Evolutionary conservation across 176 grass and related monocot species (phyloP).

Genomic region (Musa itinerans): DNA sequence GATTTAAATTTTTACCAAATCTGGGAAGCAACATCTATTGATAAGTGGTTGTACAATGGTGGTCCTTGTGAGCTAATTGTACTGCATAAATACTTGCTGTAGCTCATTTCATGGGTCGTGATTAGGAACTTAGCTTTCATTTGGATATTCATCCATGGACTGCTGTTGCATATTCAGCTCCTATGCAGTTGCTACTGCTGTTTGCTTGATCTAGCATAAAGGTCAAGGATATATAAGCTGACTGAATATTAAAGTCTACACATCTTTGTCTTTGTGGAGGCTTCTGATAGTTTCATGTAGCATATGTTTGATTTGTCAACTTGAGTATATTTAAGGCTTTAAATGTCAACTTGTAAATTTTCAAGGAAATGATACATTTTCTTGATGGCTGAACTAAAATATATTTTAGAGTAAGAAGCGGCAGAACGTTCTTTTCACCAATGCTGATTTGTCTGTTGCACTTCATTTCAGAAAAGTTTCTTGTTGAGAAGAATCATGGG

Average conservation of each 20-base stretch:
- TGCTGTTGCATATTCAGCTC: no score
- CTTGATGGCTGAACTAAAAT: background rate
- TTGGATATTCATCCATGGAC: no score
- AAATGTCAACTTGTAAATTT: background rate
- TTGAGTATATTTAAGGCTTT: background rate
- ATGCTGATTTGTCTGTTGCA: conserved; percentile 1
- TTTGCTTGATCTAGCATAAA: no score
- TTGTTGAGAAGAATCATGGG: conserved; percentile 19
- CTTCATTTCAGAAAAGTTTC: conserved; percentile 25
- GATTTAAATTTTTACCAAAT: no score
- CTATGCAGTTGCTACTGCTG: no score
- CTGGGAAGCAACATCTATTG: no score
- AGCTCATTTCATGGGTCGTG: no score
- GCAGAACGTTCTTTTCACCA: background rate
- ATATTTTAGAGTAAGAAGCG: background rate
- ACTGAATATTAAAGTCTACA: background rate
- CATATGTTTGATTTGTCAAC: background rate
- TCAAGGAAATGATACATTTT: background rate
- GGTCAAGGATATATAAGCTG: no score
- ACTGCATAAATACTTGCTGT: no score
- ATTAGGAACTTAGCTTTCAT: no score
- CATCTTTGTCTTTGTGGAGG: background rate
- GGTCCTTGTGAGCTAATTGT: no score
- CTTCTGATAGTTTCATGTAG: conserved; percentile 2
- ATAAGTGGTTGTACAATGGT: no score